Evolutionary conservation across 768 basidiomycete genomes (phyloP).

Genomic region (Coprinopsis cinerea): DNA sequence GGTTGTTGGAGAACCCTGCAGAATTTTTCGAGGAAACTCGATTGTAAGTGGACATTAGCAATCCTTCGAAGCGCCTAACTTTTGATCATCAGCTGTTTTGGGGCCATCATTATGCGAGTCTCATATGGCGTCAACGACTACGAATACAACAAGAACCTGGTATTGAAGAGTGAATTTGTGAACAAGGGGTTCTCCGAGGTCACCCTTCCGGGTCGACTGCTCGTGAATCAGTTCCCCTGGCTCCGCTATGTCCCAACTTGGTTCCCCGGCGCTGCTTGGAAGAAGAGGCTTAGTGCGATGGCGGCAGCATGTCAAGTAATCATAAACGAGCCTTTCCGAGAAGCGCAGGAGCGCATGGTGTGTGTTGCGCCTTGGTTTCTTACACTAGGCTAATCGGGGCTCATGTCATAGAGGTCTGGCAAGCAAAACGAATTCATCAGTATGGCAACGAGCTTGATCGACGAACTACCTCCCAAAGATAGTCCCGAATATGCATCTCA

Average conservation of each 20-base stretch:
- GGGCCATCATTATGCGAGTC: conserved; percentile 31
- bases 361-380: background rate
- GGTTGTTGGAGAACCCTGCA: conserved; percentile 30
- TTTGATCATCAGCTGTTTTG: conserved; percentile 26
- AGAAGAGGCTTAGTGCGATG: background rate
- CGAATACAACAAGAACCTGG: conserved; percentile 22
- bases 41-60: background rate
- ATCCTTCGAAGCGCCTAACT: background rate
- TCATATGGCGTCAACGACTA: conserved; percentile 25
- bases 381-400: too few species aligned
- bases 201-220: background rate
- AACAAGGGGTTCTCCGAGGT: background rate
- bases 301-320: background rate
- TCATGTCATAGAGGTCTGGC: too few species aligned
- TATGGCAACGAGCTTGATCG: background rate
- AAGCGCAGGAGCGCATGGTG: background rate
- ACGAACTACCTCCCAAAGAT: background rate
- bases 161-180: conserved; percentile 4
- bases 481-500: background rate
- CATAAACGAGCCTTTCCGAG: background rate
- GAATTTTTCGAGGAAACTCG: conserved; percentile 5
- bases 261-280: conserved; percentile 1
- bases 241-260: background rate
- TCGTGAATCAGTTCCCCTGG: background rate
- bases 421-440: background rate